Evolutionary conservation across 2,329 filamentous ascomycete genomes (phyloP), one percentile per base, ranked within the genome.

Genomic region (Gaeumannomyces sp.): DNA sequence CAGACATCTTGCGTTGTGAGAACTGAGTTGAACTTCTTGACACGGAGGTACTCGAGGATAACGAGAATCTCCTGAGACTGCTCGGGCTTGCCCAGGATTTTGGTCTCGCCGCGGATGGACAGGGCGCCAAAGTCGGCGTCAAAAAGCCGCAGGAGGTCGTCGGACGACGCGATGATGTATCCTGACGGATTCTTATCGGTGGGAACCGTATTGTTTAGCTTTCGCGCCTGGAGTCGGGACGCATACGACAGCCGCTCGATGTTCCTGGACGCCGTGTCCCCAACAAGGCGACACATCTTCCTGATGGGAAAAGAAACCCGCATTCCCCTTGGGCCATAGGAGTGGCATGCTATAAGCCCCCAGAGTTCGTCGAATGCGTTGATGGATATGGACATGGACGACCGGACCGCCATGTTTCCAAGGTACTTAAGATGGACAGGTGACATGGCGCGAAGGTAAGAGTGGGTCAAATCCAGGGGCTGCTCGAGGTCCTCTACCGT

Each of bases 301-400:
- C 93, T 85, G 61, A 96, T 93, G 0, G 93, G 92, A 71, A 97
- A 97, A 0, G 91, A 91, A 0, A 97, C 92, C n/a, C 93, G 84
- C 91, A 95, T 96, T 4, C 92, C 92, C 59, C 83, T 84, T 2
- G 75, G 66, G 0, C 90, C 92, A 70, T 96, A 96, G 0, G 89
- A 86, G 72, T 97, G 93, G 67, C 92, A 96, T 1, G 92, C 88
- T 57, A 97, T 92, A 33, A 97, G 78, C 0, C 93, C 93, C 93
- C 93, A 97, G 0, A 97, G 78, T 70, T 96, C 90, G 69, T 85
- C 83, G 70, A 96, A 95, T 0, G 91, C 91, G 68, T 92, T 95
- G 72, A 97, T 91, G 1, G 92, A 96, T 67, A 97, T 93, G 0
- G 92, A 96, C 92, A 97, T 97, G 68, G 92, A 96, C 0, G 92